These are phyloP conservation scores for Solanum appendiculatum DNA, from an alignment of 257 asterid genomes.

Conservation along the genomic window DNA sequence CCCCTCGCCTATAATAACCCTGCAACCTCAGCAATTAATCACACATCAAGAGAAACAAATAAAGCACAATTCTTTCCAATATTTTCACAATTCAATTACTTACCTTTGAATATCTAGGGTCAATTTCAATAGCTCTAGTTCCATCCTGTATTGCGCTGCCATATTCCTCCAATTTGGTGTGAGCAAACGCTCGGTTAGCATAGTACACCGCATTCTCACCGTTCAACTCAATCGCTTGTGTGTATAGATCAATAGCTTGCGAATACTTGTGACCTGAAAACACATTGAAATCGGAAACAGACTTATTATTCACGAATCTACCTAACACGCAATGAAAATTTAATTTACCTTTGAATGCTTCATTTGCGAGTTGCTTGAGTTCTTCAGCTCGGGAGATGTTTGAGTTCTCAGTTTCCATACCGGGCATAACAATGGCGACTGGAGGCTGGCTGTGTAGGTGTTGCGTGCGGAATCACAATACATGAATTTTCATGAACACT, in stretches of 20 bases:
- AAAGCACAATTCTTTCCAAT: background rate
- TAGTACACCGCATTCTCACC: slow-evolving; percentile 77
- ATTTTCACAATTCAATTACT: slow-evolving; percentile 3
- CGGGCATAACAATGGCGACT: slow-evolving; percentile 38
- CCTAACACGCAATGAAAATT: background rate
- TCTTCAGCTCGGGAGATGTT: slow-evolving; percentile 57
- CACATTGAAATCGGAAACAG: background rate
- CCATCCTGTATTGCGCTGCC: slow-evolving; percentile 97
- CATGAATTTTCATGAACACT: background rate
- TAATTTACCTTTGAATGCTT: slow-evolving; percentile 80
- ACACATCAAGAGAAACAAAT: background rate
- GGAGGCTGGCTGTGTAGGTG: background rate
- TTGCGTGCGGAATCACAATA: background rate
- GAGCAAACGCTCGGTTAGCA: slow-evolving; percentile 98
- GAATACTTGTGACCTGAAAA: slow-evolving; percentile 70
- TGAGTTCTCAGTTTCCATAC: slow-evolving; percentile 60
- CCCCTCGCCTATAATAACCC: slow-evolving; percentile 98
- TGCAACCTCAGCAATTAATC: slow-evolving; percentile 13
- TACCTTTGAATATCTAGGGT: slow-evolving; percentile 87
- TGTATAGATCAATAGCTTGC: slow-evolving; percentile 85
- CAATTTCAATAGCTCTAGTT: slow-evolving; percentile 71
- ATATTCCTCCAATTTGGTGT: slow-evolving; percentile 88
- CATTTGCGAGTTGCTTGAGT: slow-evolving; percentile 75
- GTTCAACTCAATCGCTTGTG: slow-evolving; percentile 76
- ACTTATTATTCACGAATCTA: background rate